Conservation (phyloP, 805 yeast genomes). For the Starmerella geochares region DNA sequence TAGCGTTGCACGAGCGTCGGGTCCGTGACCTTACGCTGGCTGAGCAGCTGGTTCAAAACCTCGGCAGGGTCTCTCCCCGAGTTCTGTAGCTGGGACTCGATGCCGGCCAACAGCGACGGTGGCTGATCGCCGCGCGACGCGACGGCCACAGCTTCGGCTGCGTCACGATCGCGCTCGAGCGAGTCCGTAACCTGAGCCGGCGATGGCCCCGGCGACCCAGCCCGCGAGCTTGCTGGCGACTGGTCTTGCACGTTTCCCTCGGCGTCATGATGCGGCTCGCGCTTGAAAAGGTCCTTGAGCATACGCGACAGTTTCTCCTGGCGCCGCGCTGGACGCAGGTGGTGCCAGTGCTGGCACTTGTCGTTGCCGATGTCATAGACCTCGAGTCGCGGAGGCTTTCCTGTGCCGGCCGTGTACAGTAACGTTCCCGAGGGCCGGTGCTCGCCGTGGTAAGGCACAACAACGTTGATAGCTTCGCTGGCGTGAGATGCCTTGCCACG, state of each 20-base stretch:
- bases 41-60: constrained; percentile 16
- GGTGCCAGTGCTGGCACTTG: constrained; percentile 65
- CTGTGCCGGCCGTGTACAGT: constrained; percentile 18
- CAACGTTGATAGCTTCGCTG: background rate
- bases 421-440: constrained; percentile 1
- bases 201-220: constrained; percentile 7
- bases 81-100: constrained; percentile 17
- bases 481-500: background rate
- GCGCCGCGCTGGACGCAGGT: constrained; percentile 49
- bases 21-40: constrained; percentile 8
- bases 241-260: background rate
- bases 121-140: constrained; percentile 19
- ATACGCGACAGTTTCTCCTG: constrained; percentile 33
- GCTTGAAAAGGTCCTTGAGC: constrained; percentile 23
- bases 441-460: constrained; percentile 1
- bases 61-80: constrained; percentile 20
- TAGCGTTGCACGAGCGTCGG: constrained; percentile 65
- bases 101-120: constrained; percentile 21
- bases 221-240: constrained; percentile 10
- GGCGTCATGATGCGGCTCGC: constrained; percentile 20
- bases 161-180: constrained; percentile 20
- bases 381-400: constrained; percentile 26
- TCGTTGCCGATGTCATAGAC: constrained; percentile 28
- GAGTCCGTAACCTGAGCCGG: constrained; percentile 8
- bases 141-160: constrained; percentile 20